Evolutionary conservation across 768 basidiomycete genomes (phyloP).

Genomic region (Cyclocybe cylindracea): DNA sequence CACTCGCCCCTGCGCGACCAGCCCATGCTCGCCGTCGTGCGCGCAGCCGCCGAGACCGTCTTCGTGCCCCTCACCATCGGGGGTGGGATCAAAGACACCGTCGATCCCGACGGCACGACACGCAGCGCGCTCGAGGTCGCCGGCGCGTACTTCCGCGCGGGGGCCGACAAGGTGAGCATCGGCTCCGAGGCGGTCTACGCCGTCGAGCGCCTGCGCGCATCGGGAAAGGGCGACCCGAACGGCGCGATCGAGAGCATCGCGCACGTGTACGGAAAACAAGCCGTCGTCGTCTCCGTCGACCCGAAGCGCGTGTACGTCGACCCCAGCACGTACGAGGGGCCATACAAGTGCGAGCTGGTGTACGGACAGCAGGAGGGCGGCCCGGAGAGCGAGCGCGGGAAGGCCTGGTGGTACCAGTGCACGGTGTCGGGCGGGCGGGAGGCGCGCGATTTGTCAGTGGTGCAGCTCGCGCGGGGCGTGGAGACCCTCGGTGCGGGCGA

Average conservation of each 20-base stretch:
- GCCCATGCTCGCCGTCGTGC: constrained; percentile 96
- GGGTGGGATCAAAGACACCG: constrained; percentile 94
- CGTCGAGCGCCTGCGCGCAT: constrained; percentile 75
- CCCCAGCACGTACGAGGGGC: constrained; percentile 62
- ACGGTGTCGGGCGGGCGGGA: constrained; percentile 95
- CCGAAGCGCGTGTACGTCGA: constrained; percentile 86
- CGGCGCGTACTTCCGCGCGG: constrained; percentile 92
- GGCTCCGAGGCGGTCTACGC: constrained; percentile 95
- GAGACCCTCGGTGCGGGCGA: constrained; percentile 93
- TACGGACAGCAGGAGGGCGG: constrained; percentile 39
- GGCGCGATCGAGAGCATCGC: constrained; percentile 95
- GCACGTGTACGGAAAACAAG: constrained; percentile 87
- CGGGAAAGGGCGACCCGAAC: constrained; percentile 59
- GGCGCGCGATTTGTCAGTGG: constrained; percentile 77
- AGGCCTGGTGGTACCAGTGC: constrained; percentile 99
- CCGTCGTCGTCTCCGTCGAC: constrained; percentile 97
- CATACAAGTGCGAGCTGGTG: constrained; percentile 65
- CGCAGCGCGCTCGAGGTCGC: constrained; percentile 92
- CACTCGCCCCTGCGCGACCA: constrained; percentile 94
- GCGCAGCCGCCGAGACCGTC: constrained; percentile 82
- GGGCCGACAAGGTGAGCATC: constrained; percentile 98
- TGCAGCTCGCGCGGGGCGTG: constrained; percentile 90
- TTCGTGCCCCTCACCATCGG: constrained; percentile 99
- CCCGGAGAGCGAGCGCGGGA: constrained; percentile 59
- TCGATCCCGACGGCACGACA: constrained; percentile 92